phyloP scores from a whole-genome alignment of 495 filamentous ascomycete species.

The Geoglossum glabrum region DNA sequence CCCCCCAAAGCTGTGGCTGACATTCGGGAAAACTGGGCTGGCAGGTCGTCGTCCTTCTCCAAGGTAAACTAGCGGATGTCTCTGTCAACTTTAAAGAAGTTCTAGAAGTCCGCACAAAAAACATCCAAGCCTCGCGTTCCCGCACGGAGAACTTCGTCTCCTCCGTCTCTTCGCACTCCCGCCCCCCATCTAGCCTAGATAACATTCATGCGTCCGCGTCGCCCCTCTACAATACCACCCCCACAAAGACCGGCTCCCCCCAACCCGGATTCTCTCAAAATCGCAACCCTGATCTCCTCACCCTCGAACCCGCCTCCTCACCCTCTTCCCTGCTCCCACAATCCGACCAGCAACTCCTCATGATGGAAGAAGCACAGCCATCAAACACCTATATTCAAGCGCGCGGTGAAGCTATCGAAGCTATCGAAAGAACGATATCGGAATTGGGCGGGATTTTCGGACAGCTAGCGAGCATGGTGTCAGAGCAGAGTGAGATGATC shows the following conservation, averaged over 20 bases:
- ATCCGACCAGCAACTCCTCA: slow-evolving; percentile 69
- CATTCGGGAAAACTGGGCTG: slow-evolving; percentile 12
- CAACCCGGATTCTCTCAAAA: slow-evolving; percentile 32
- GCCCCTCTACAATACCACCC: slow-evolving; percentile 63
- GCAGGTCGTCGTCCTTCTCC: slow-evolving; percentile 64
- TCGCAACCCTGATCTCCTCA: slow-evolving; percentile 51
- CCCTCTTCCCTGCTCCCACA: slow-evolving; percentile 32
- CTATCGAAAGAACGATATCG: slow-evolving; percentile 85
- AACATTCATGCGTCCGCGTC: slow-evolving; percentile 34
- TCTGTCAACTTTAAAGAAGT: slow-evolving; percentile 93
- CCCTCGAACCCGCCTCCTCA: slow-evolving; percentile 60
- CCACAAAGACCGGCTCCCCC: slow-evolving; percentile 39
- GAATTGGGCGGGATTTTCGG: slow-evolving; percentile 93
- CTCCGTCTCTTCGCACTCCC: slow-evolving; percentile 63
- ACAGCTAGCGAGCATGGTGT: slow-evolving; percentile 92
- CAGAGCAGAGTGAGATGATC: slow-evolving; percentile 90
- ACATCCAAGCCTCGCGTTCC: slow-evolving; percentile 83
- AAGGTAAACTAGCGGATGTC: slow-evolving; percentile 89
- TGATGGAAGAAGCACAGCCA: slow-evolving; percentile 85
- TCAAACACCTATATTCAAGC: slow-evolving; percentile 81
- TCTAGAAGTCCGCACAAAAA: slow-evolving; percentile 89
- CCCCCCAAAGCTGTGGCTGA: neutral
- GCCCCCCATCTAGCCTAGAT: slow-evolving; percentile 34
- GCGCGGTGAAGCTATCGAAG: slow-evolving; percentile 86
- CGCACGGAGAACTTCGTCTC: slow-evolving; percentile 93